Evolutionary conservation across 2,329 filamentous ascomycete species (phyloP), one percentile per base, ranked within the genome.

Genomic region (Cladosporium phlei): DNA sequence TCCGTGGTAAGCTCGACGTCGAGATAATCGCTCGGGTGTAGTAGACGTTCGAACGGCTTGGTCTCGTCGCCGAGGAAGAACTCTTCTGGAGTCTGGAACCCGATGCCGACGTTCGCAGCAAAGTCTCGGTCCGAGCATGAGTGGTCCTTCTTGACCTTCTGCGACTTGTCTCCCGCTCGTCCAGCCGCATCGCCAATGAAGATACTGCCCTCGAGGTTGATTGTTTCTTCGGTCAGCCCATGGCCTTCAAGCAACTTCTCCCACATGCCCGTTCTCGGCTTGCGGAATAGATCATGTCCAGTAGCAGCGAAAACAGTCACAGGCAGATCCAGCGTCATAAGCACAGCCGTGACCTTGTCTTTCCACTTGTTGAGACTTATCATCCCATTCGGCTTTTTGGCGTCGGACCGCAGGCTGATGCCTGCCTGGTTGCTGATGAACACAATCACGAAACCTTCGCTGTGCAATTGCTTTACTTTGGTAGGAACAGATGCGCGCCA

Each of bases 241-340:
- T 70, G 67, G 54, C 79, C 75, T 20, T 72, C 64, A 5, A 83
- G 61, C 51, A 86, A 68, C 60, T 83, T 77, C 21, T 75, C 73
- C 91, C 93, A 98, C 86, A 97, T 96, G 16, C 90, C 91, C 2
- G 73, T 75, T 29, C 90, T 76, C 4, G 93, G 93, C 67, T 98
- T 98, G 46, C 93, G 80, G 64, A 83, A 96, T 5, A 79, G 74
- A 58, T 97, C 90, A 48, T 83, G 83, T 30, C 71, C 81, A 0
- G 90, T 95, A 2, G 93, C 91, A 6, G 90, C 93, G 66, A 96
- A 96, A 17, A 97, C 64, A 2, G 78, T 83, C 10, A 86, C 74
- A 0, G 91, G 88, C 7, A 97, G 67, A 58, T 89, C 80, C 22
- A 95, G 77, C 42, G 82, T 76, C 38, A 69, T 75, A 52, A 96